Percentiles rank a stretch among this genome's conserved stretches.
Evolutionary conservation across 805 yeast genomes (phyloP).

Genomic region (Priceomyces carsonii): DNA sequence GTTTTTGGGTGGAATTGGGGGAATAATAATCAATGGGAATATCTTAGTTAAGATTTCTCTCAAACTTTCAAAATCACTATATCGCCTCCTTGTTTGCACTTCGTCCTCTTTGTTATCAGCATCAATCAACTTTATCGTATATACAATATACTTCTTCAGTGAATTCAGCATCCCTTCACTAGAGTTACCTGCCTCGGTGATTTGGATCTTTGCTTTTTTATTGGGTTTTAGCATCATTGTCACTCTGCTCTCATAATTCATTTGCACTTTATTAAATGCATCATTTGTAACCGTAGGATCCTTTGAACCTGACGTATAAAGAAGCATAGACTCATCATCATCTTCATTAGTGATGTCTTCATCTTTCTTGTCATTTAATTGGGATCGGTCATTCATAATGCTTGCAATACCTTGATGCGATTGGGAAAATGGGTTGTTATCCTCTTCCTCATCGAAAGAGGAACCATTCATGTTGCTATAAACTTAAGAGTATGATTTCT

Average conservation of each 20-base stretch:
- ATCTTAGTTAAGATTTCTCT: constrained; percentile 68
- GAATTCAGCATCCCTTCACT: constrained; percentile 74
- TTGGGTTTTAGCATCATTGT: constrained; percentile 33
- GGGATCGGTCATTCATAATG: constrained; percentile 12
- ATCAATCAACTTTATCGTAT: constrained; percentile 69
- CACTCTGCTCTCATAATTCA: constrained; percentile 37
- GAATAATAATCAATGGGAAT: constrained; percentile 80
- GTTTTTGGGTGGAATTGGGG: constrained; percentile 80
- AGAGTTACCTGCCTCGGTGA: constrained; percentile 82
- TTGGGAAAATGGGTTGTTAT: constrained; percentile 38
- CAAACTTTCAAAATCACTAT: constrained; percentile 88
- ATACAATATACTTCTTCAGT: constrained; percentile 65
- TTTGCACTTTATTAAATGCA: constrained; percentile 26
- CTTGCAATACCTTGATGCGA: constrained; percentile 25
- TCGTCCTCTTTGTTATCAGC: constrained; percentile 33
- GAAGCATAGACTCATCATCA: constrained; percentile 28
- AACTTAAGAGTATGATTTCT: no score
- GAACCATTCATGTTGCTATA: constrained; percentile 4
- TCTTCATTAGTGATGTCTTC: constrained; percentile 9
- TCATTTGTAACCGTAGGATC: constrained; percentile 9
- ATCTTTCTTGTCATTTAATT: constrained; percentile 1
- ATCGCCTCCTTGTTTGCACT: constrained; percentile 71
- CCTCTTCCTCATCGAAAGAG: constrained; percentile 28
- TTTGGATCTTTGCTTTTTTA: constrained; percentile 37
- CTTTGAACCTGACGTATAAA: constrained; percentile 23